These are phyloP conservation scores for Jaenimonas drosophilae DNA, from an alignment of 208 protist species.

Conservation along the genomic window DNA sequence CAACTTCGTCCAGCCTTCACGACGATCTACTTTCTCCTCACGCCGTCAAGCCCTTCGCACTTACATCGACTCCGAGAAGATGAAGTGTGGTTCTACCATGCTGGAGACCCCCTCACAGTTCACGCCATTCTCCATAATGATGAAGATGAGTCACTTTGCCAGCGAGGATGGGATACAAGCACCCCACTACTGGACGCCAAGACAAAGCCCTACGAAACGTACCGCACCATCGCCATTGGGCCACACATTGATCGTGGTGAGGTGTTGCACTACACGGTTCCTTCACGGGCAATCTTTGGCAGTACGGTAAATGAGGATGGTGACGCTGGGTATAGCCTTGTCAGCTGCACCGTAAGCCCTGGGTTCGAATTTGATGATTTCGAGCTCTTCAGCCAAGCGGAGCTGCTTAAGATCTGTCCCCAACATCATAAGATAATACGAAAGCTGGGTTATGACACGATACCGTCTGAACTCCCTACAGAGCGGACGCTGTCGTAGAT, in stretches of 20 bases:
- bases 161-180: neutral
- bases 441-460: constrained; percentile 26
- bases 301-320: constrained; percentile 12
- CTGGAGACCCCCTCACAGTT: constrained; percentile 28
- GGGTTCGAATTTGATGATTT: constrained; percentile 33
- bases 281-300: constrained; percentile 31
- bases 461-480: too few species aligned
- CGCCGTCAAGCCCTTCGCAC: constrained; percentile 20
- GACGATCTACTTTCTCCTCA: constrained; percentile 5
- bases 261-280: constrained; percentile 36
- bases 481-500: too few species aligned
- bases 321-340: constrained; percentile 18
- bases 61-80: constrained; percentile 39
- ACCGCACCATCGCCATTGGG: constrained; percentile 16
- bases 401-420: constrained; percentile 31
- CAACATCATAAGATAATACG: constrained; percentile 31
- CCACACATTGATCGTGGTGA: constrained; percentile 19
- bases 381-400: constrained; percentile 39
- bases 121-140: constrained; percentile 18
- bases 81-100: constrained; percentile 38
- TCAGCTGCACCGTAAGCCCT: constrained; percentile 42
- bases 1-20: constrained; percentile 1
- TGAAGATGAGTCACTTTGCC: constrained; percentile 11
- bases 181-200: neutral
- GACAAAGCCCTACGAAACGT: constrained; percentile 9